Conservation (phyloP, 2,329 filamentous ascomycete species). For the Microsporum ferrugineum region DNA sequence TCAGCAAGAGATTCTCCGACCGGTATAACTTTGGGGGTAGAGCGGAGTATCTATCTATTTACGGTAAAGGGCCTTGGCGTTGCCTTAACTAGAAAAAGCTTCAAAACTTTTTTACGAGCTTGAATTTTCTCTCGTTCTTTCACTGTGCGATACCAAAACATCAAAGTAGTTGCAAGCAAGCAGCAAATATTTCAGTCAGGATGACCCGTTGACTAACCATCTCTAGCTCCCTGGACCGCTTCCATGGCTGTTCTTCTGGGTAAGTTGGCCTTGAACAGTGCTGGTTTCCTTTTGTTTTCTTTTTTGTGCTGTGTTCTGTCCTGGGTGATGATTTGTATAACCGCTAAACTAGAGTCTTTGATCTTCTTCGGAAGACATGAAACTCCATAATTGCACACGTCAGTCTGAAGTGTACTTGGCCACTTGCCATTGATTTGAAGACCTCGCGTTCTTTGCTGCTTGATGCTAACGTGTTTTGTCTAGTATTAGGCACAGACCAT, state of each 20-base stretch:
- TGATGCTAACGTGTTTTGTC: not conserved
- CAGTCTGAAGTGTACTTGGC: slow-evolving; percentile 56
- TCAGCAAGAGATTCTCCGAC: not conserved
- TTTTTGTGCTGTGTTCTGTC: slow-evolving; percentile 21
- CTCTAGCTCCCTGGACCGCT: not conserved
- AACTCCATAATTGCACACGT: slow-evolving; percentile 72
- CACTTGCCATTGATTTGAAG: not conserved
- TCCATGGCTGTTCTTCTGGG: slow-evolving; percentile 6
- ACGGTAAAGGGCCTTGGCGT: not conserved
- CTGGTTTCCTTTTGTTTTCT: slow-evolving; percentile 10
- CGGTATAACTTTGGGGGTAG: not conserved
- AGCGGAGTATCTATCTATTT: not conserved
- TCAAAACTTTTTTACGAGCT: not conserved
- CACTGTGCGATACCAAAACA: not conserved
- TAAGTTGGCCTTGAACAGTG: slow-evolving; percentile 17
- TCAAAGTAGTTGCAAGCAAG: not conserved
- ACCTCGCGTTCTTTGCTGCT: not conserved
- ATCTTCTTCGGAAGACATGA: slow-evolving; percentile 58
- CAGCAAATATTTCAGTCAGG: not conserved
- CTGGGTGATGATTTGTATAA: slow-evolving; percentile 68
- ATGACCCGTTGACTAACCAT: not conserved
- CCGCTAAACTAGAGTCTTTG: slow-evolving; percentile 97
- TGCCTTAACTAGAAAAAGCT: not conserved
- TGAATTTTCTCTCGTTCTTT: not conserved
- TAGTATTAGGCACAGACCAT: not conserved